These are phyloP conservation scores for Gremmenia infestans DNA, from an alignment of 2,329 filamentous ascomycete genomes.

Conservation along the genomic window DNA sequence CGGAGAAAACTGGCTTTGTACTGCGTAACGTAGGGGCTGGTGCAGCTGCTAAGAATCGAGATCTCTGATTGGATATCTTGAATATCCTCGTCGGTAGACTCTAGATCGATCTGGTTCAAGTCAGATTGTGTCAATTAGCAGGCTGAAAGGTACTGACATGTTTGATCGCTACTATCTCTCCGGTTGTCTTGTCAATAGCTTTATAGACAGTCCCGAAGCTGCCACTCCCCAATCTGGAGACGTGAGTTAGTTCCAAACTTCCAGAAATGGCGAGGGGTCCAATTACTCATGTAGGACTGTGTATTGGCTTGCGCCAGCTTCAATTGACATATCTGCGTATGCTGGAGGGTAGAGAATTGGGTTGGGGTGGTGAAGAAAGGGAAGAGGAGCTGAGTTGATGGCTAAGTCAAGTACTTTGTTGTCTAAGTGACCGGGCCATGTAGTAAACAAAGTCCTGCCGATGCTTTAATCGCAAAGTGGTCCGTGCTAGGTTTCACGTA, in stretches of 20 bases:
- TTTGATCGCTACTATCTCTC: conserved; percentile 94
- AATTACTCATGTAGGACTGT: conserved; percentile 80
- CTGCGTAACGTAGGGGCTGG: conserved; percentile 88
- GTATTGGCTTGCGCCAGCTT: conserved; percentile 74
- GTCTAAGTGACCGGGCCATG: too few relatives aligned
- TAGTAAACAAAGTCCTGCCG: too few relatives aligned
- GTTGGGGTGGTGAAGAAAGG: conserved; percentile 5
- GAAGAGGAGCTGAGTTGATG: background rate
- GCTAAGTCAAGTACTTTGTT: background rate
- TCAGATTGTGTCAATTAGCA: conserved; percentile 12
- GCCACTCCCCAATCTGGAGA: conserved; percentile 67
- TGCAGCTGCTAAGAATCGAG: conserved; percentile 88
- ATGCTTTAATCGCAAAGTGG: background rate
- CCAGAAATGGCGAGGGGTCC: background rate
- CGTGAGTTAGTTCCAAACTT: background rate
- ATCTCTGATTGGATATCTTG: conserved; percentile 98
- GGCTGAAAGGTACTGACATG: conserved; percentile 56
- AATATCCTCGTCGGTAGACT: conserved; percentile 97
- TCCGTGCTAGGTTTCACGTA: too few relatives aligned
- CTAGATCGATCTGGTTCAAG: conserved; percentile 81
- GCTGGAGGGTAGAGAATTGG: conserved; percentile 2
- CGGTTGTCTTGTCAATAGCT: conserved; percentile 83
- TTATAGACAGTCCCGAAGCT: conserved; percentile 98
- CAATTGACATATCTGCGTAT: conserved; percentile 22
- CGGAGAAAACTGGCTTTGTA: conserved; percentile 96